phyloP scores from a whole-genome alignment of 495 filamentous ascomycete species.

The Mytilinidion resinicola region DNA sequence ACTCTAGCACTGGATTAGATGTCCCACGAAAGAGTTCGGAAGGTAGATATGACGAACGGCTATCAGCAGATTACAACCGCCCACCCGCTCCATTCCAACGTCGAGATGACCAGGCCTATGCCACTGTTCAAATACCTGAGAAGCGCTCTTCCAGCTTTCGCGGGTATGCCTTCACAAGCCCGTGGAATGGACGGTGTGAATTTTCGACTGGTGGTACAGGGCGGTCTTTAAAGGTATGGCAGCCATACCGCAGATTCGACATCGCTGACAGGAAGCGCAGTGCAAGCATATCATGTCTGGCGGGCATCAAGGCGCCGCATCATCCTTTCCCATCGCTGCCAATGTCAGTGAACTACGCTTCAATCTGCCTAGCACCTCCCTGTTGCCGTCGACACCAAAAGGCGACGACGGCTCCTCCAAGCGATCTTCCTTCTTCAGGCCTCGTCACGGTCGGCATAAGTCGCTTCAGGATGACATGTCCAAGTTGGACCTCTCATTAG shows the following conservation, averaged over 20 bases:
- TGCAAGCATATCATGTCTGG: slow-evolving; percentile 63
- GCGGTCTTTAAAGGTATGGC: slow-evolving; percentile 51
- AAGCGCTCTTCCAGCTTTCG: slow-evolving; percentile 24
- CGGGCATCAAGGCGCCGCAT: slow-evolving; percentile 26
- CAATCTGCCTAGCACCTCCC: slow-evolving; percentile 44
- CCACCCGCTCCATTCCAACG: neutral
- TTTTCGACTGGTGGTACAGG: slow-evolving; percentile 71
- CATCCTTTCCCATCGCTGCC: slow-evolving; percentile 46
- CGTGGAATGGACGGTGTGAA: slow-evolving; percentile 79
- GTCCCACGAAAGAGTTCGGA: neutral
- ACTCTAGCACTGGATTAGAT: slow-evolving; percentile 3
- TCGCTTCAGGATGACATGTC: slow-evolving; percentile 27
- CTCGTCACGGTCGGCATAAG: slow-evolving; percentile 16
- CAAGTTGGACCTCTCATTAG: slow-evolving; percentile 64
- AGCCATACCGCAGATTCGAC: neutral
- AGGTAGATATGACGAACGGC: neutral
- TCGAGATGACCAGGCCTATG: slow-evolving; percentile 13
- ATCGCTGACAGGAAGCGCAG: slow-evolving; percentile 24
- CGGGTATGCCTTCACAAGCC: slow-evolving; percentile 65
- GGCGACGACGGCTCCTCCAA: slow-evolving; percentile 22
- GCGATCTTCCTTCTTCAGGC: slow-evolving; percentile 22
- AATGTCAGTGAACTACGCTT: slow-evolving; percentile 86
- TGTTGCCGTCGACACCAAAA: slow-evolving; percentile 17
- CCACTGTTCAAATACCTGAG: slow-evolving; percentile 12
- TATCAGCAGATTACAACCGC: neutral